phyloP scores from a whole-genome alignment of 2,329 filamentous ascomycete species.

The Periconia digitata region DNA sequence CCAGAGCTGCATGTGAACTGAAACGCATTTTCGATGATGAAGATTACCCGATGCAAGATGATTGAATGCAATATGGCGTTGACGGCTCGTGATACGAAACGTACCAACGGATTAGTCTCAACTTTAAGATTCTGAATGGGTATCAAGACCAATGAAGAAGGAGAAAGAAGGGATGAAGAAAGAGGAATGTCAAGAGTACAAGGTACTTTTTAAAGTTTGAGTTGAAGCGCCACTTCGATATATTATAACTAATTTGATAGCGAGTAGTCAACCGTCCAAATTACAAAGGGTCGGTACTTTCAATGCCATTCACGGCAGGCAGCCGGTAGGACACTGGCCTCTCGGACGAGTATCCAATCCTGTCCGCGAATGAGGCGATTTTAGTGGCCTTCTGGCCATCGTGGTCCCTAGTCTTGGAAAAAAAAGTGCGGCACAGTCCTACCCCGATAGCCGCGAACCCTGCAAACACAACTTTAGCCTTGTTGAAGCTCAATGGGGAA shows the following conservation, averaged over 20 bases:
- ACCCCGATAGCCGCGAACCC: not conserved
- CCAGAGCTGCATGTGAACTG: conserved; percentile 21
- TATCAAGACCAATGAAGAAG: no score
- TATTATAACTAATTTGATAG: no score
- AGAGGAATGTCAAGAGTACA: not conserved
- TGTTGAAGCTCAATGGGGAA: not conserved
- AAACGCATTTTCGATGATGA: conserved; percentile 24
- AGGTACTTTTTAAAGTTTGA: not conserved
- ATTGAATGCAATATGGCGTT: not conserved
- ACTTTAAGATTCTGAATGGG: no score
- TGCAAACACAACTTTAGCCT: not conserved
- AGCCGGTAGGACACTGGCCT: no score
- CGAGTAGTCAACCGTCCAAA: no score
- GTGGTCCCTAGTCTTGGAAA: not conserved
- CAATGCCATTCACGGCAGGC: not conserved
- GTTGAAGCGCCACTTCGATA: not conserved
- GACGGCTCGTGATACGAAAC: not conserved
- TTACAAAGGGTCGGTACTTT: not conserved
- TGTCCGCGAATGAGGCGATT: not conserved
- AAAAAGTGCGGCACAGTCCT: not conserved
- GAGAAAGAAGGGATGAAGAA: not conserved
- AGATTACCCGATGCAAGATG: not conserved
- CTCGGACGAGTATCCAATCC: not conserved
- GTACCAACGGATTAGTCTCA: not conserved
- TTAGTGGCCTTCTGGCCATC: not conserved